Conservation (phyloP, 2,329 filamentous ascomycete species). For the Aspergillus proliferans region DNA sequence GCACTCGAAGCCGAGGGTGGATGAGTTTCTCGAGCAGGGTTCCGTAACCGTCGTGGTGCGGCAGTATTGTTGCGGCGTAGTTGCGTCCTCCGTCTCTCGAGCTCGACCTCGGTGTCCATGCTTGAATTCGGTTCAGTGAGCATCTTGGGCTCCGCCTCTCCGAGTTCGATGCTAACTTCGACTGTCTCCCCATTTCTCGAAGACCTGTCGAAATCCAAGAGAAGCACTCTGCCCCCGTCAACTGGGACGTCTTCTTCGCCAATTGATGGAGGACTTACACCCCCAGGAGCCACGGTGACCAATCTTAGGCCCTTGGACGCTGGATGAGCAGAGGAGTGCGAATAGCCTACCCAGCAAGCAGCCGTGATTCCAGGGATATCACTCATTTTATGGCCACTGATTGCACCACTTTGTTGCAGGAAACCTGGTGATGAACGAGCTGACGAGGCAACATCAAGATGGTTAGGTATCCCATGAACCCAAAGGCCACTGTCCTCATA, state of each 20-base stretch:
- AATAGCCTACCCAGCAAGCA: constrained; percentile 64
- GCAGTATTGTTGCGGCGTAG: constrained; percentile 50
- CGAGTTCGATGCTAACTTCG: constrained; percentile 67
- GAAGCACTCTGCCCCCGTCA: constrained; percentile 67
- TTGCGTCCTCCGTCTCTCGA: constrained; percentile 68
- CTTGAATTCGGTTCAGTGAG: constrained; percentile 69
- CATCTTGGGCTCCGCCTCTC: constrained; percentile 61
- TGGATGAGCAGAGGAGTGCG: constrained; percentile 46
- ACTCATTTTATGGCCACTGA: constrained; percentile 60
- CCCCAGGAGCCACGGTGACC: constrained; percentile 66
- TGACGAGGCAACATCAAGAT: constrained; percentile 52
- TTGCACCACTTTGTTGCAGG: constrained; percentile 57
- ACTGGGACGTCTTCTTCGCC: constrained; percentile 70
- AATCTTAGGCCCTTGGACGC: constrained; percentile 39
- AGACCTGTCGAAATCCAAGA: constrained; percentile 68
- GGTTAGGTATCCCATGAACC: constrained; percentile 72
- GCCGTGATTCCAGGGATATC: constrained; percentile 61
- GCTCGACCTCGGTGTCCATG: constrained; percentile 70
- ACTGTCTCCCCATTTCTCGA: constrained; percentile 49
- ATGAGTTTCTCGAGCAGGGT: constrained; percentile 16
- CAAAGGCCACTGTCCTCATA: constrained; percentile 68
- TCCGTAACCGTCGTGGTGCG: constrained; percentile 21
- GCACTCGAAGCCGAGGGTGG: constrained; percentile 15
- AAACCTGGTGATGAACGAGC: constrained; percentile 14
- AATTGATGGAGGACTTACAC: constrained; percentile 53